These are phyloP conservation scores for Dendrocalamus latiflorus DNA, from an alignment of 202 grass and related monocot genomes.

Conservation along the genomic window DNA sequence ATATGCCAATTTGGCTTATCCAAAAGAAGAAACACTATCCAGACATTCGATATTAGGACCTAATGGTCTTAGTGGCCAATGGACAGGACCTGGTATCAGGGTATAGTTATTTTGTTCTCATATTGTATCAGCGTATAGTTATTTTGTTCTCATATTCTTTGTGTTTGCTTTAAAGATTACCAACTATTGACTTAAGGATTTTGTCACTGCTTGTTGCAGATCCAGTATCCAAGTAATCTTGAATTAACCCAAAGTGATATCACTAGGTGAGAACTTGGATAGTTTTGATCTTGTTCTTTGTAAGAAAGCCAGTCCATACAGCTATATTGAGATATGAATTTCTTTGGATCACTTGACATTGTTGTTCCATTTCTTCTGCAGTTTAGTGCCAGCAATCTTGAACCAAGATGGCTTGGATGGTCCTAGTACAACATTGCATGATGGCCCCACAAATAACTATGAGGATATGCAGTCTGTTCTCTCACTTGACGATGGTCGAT, in stretches of 20 bases:
- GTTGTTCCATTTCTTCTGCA: conserved; percentile 27
- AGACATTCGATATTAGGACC: conserved; percentile 93
- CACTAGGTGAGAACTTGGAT: conserved; percentile 52
- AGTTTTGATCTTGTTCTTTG: conserved; percentile 5
- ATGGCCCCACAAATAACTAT: conserved; percentile 41
- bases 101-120: conserved; percentile 52
- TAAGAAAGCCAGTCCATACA: background rate
- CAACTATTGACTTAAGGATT: conserved; percentile 20
- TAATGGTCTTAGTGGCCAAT: conserved; percentile 69
- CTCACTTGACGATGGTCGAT: conserved; percentile 85
- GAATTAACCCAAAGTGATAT: conserved; percentile 64
- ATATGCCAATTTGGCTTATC: conserved; percentile 57
- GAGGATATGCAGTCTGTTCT: conserved; percentile 80
- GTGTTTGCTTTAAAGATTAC: background rate
- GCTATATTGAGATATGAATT: conserved; percentile 16
- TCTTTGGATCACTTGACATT: conserved; percentile 11
- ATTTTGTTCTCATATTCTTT: conserved; percentile 28
- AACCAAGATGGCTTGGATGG: conserved; percentile 49
- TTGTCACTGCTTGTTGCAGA: conserved; percentile 47
- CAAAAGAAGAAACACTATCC: conserved; percentile 89
- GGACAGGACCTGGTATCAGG: conserved; percentile 65
- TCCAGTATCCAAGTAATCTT: conserved; percentile 79
- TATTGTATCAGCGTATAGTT: conserved; percentile 70
- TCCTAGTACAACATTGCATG: conserved; percentile 35
- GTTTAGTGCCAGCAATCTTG: conserved; percentile 56